Evolutionary conservation across 257 asterid genomes (phyloP).

Genomic region (Sherardia arvensis): DNA sequence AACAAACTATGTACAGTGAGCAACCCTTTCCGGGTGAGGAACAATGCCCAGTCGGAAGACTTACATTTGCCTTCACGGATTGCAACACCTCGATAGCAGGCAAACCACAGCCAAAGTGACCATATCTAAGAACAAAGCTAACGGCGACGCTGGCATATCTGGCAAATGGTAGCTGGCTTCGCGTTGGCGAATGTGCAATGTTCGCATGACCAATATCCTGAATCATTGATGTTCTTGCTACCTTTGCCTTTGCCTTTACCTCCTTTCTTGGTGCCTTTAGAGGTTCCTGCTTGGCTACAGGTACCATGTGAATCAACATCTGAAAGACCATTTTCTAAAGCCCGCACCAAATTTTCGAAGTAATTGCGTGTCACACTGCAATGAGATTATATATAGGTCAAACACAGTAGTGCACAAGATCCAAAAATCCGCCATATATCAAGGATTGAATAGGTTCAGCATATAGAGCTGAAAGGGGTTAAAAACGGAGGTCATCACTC

Average conservation of each 20-base stretch:
- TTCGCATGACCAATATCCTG: conserved; percentile 71
- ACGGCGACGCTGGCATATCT: conserved; percentile 65
- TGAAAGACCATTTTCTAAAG: conserved; percentile 78
- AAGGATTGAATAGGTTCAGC: not conserved
- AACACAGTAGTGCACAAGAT: not conserved
- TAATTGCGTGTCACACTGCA: conserved; percentile 85
- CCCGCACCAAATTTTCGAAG: conserved; percentile 87
- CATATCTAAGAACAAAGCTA: conserved; percentile 14
- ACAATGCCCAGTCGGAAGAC: not conserved
- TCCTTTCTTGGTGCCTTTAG: conserved; percentile 50
- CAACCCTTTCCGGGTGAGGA: not conserved
- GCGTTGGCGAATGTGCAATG: conserved; percentile 64
- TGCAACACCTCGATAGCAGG: not conserved
- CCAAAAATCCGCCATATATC: not conserved
- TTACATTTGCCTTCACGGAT: not conserved
- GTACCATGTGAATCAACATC: conserved; percentile 64
- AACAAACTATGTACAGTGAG: conserved; percentile 14
- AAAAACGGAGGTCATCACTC: not conserved
- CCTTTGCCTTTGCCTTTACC: conserved; percentile 59
- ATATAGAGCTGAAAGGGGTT: not conserved
- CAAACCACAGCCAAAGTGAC: not conserved
- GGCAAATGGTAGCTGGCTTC: conserved; percentile 40
- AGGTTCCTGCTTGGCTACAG: conserved; percentile 48
- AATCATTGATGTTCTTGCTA: conserved; percentile 45
- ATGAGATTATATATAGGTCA: not conserved